Base-by-base conservation (phyloP, 768 basidiomycete genomes). In the Trametes gibbosa region DNA sequence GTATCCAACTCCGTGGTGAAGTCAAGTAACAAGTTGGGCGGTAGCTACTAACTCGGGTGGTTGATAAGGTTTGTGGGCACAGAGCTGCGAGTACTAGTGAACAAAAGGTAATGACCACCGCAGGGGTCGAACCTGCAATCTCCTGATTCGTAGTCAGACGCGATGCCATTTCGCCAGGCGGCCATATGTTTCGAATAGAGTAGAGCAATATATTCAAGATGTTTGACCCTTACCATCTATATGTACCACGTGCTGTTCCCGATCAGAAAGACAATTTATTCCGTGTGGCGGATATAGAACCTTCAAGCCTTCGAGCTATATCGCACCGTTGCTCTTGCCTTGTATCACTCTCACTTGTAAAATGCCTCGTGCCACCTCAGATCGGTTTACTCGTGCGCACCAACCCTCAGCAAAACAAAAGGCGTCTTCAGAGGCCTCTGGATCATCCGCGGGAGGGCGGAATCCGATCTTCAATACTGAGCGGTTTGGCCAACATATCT, bases 401-500 rank as follows among this genome's bases (percentile, higher is more conserved):
- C 79, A 87, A 51, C 78, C 83, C 0, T 78, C 84, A 10, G 62
- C 86, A 25, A 85, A 86, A 65, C 40, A 75, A 35, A 77, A 79
- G 27, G 76, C 81, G 58, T 74, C 79, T 10, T 77, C 79, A 52
- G 78, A 78, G 42, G 68, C 75, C 3, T 76, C 73, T 47, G 70
- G 70, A 43, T 63, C 70, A 13, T 71, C 72, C 6, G 72, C 76
- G 1, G 77, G 79, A 3, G 76, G 77, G 23, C 83, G 85, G n/a
- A 94, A 93, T 68, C 93, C 93, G 0, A 87, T 95, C 59, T 95
- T 94, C 80, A 95, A 97, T 69, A 97, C 95, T 3, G 90, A 92
- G 69, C 81, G 91, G 64, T 98, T 97, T 66, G 96, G 97, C 21
- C 96, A 98, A 72, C 96, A 99, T 76, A 98, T 99, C 64, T 81